phyloP scores from a whole-genome alignment of 148 eudicot genomes.

The Arctostaphylos glauca region DNA sequence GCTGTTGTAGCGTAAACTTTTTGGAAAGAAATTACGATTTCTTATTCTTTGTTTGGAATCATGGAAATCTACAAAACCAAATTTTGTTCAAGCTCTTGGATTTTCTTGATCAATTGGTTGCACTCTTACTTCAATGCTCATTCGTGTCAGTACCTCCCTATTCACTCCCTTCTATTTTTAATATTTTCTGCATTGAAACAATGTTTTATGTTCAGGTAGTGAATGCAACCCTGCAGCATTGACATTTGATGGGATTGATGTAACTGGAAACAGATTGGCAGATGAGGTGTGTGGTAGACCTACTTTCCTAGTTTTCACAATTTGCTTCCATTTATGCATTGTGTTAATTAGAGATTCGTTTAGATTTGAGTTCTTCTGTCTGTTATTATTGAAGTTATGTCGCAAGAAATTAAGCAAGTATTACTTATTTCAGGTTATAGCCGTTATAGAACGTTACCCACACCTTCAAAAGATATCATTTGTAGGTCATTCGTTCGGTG shows the following conservation, averaged over 20 bases:
- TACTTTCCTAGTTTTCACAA: background rate
- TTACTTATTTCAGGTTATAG: slow-evolving; percentile 57
- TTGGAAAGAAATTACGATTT: background rate
- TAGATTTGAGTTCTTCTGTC: background rate
- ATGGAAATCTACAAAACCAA: background rate
- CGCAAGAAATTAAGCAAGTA: background rate
- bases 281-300: slow-evolving; percentile 60
- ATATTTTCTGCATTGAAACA: background rate
- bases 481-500: slow-evolving; percentile 87
- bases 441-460: slow-evolving; percentile 55
- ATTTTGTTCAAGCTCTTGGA: background rate
- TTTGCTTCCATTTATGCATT: background rate
- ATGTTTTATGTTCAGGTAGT: slow-evolving; percentile 59
- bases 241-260: slow-evolving; percentile 93
- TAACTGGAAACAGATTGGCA: slow-evolving; percentile 81
- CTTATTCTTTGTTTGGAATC: background rate
- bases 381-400: background rate
- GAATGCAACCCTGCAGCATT: slow-evolving; percentile 52
- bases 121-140: background rate
- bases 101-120: background rate
- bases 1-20: background rate
- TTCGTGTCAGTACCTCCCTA: background rate
- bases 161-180: background rate
- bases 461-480: slow-evolving; percentile 75
- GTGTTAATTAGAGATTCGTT: background rate